These are phyloP conservation scores for Potentilla sterilis DNA, from an alignment of 306 rosid genomes.

Conservation along the genomic window DNA sequence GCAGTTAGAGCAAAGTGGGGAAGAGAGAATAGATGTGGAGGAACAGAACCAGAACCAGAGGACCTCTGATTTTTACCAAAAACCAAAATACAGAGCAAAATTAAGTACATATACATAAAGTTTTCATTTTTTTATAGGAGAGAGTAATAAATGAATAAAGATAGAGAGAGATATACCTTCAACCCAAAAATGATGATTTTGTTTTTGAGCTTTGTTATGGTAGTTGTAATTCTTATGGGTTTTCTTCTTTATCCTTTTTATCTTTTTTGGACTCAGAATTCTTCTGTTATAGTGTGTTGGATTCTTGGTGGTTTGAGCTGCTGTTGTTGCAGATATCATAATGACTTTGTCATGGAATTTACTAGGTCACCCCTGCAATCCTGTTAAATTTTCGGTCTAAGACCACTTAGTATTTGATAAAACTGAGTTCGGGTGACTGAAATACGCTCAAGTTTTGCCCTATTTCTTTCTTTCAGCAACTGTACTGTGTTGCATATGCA, in stretches of 20 bases:
- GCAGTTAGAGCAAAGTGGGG: conserved; percentile 20
- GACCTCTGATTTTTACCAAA: conserved; percentile 34
- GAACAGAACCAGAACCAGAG: conserved; percentile 29
- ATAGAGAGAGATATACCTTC: conserved; percentile 31
- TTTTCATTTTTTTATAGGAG: conserved; percentile 11
- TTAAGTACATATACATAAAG: conserved; percentile 7
- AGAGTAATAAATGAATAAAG: conserved; percentile 27
- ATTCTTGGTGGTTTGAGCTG: conserved; percentile 31
- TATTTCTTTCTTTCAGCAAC: background rate
- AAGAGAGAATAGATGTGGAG: conserved; percentile 35
- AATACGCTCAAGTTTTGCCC: background rate
- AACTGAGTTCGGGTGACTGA: conserved; percentile 4
- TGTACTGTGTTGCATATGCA: background rate
- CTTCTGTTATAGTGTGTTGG: conserved; percentile 21
- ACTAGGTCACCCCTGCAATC: conserved; percentile 30
- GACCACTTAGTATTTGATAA: background rate
- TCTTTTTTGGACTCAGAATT: conserved; percentile 3
- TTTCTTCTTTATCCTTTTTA: background rate
- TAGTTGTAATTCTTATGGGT: conserved; percentile 1
- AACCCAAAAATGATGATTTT: conserved; percentile 29
- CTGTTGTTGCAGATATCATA: conserved; percentile 46
- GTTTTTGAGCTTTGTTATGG: conserved; percentile 15
- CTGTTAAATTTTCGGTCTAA: conserved; percentile 26
- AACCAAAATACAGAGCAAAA: conserved; percentile 23
- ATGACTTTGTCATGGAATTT: conserved; percentile 19